Evolutionary conservation across 139 green algal genomes (phyloP), one percentile per base, ranked within the genome.

Genomic region (Mesostigma viride): DNA sequence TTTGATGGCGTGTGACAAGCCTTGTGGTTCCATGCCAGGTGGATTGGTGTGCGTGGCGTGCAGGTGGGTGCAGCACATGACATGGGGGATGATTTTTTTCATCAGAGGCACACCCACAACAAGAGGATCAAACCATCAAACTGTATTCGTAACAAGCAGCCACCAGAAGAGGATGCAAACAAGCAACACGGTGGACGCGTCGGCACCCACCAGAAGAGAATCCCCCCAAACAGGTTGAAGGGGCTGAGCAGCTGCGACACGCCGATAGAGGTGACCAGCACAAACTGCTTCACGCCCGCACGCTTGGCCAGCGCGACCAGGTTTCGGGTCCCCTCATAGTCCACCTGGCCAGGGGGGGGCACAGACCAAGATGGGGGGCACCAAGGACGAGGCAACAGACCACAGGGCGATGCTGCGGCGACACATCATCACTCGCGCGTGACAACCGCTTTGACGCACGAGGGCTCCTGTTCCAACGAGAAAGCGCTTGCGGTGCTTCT

Each of bases 251-350:
- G 53, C 26, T 62, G 53, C 22, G 53, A 62, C 26, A 14, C 20
- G 26, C 53, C 53, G 53, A 62, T 28, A 24, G 53, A 62, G 8
- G 53, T 62, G 8, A 62, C 53, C 26, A 62, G 53, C 53, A 62
- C 53, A 62, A 62, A 62, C 53, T 62, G 14, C 17, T 62, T 62
- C 8, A 62, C 53, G 53, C 22, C 53, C n/a, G 14, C 22, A 14
- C 6, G 5, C 26, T 62, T 62, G n/a, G 53, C 53, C 6, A 31
- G n/a, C 26, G 53, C 53, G 5, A 62, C 53, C 22, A 62, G 53
- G 53, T 62, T 62, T 6, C 8, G 5, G 17, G n/a, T 27, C 8
- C 53, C 53, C 26, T 62, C 53, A 27, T 62, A 62, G 17, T 62
- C 53, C 5, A 32, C 14, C 53, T 62, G n/a, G n/a, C n/a, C n/a